Base-by-base conservation (phyloP, 2,329 filamentous ascomycete genomes). In the Aspergillus brasiliensis region DNA sequence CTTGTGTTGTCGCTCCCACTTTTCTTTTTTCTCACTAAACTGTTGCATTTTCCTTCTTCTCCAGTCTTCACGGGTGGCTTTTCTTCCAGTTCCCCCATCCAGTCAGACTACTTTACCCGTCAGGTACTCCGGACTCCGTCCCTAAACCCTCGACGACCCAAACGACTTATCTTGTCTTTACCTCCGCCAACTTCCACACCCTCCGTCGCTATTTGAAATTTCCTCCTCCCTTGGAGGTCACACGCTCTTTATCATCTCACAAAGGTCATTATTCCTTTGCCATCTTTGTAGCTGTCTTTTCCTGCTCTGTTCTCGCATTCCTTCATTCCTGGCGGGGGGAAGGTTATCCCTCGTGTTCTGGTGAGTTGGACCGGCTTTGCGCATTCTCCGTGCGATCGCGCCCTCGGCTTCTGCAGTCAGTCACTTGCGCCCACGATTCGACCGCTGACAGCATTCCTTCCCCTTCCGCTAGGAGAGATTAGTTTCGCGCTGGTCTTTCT, bases 241-340 rank as follows among this genome's bases (percentile, higher is more conserved):
- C 56, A 42, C 63, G 40, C 40, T 58, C 55, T 51, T 52, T 63
- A 34, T 44, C 34, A 15, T 21, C 52, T n/a, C 38, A 23, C 6
- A 46, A 49, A 28, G 46, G 13, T 27, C 46, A 11, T 17, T 11
- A 34, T 57, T 54, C 6, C 21, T 46, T 31, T 17, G 37, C 23
- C 52, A 28, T 49, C 34, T 53, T 51, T 51, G n/a, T 34, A 25
- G 19, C 23, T 8, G 38, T 52, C 49, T 44, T 55, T 25, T 57
- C 10, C 51, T 31, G n/a, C n/a, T 56, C 38, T 34, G 31, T 13
- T 27, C 37, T 27, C 53, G 46, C 46, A 46, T 47, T 53, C 62
- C 62, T 64, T 63, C 63, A 65, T 67, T 65, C 63, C 51, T 60
- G 53, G 52, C 40, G 25, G 52, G 52, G 57, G 46, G 51, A 42